A percentile compares a stretch with the other conserved stretches of the same genome.
These are phyloP conservation scores for Rhynchosporium graminicola DNA, from an alignment of 2,329 filamentous ascomycete genomes.

Conservation along the genomic window DNA sequence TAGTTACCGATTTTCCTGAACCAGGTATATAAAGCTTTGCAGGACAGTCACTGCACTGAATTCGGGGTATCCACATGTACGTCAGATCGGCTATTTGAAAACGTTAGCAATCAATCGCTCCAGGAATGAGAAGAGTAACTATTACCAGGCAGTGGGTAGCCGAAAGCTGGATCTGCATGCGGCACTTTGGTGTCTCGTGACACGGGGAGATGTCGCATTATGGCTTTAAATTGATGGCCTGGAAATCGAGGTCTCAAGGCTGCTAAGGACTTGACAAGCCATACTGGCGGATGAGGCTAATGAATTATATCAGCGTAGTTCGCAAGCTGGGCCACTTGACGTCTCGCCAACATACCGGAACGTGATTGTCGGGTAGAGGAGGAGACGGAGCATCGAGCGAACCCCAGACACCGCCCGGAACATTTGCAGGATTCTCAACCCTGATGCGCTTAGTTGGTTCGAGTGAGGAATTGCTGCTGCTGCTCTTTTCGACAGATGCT, in stretches of 20 bases:
- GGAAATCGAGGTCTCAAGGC: background rate
- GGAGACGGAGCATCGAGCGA: background rate
- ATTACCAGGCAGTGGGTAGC: background rate
- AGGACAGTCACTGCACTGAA: conserved; percentile 1
- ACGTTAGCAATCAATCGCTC: background rate
- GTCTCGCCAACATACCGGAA: background rate
- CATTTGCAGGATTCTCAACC: background rate
- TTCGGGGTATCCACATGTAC: conserved; percentile 1
- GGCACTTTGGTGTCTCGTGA: background rate
- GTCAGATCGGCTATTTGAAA: background rate
- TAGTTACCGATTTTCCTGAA: background rate
- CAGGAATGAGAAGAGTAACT: background rate
- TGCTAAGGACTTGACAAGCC: background rate
- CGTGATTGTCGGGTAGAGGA: background rate
- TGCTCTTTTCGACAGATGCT: background rate
- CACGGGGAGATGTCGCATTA: background rate
- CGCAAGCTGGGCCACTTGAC: background rate
- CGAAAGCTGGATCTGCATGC: background rate
- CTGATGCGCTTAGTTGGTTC: background rate
- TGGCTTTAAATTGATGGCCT: background rate
- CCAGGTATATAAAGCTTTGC: conserved; percentile 7
- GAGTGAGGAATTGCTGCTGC: background rate
- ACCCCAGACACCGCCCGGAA: background rate
- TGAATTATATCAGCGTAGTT: background rate
- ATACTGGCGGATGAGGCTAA: conserved; percentile 7